Percentiles rank a stretch among this genome's conserved stretches.
These are phyloP conservation scores for Cymbomonas tetramitiformis DNA, from an alignment of 139 green algal genomes.

Conservation along the genomic window DNA sequence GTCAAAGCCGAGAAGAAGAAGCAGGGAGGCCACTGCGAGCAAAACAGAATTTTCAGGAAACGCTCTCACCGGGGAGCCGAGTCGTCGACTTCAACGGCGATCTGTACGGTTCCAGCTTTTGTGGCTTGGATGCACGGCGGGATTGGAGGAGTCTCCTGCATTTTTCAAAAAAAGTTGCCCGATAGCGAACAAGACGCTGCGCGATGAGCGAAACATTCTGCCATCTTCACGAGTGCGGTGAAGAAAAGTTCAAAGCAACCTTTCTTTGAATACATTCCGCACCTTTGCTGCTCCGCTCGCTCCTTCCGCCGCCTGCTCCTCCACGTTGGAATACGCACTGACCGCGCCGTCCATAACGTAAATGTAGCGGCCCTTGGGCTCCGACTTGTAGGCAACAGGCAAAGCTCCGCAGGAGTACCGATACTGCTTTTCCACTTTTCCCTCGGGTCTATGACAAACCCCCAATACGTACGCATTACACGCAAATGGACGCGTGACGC, in stretches of 20 bases:
- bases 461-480: too few relatives aligned
- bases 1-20: too few relatives aligned
- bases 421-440: constrained; percentile 2
- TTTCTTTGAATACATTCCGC: too few relatives aligned
- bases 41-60: too few relatives aligned
- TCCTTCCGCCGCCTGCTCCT: not conserved
- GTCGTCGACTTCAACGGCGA: not conserved
- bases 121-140: not conserved
- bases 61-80: too few relatives aligned
- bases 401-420: not conserved
- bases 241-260: too few relatives aligned
- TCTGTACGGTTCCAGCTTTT: not conserved
- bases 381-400: constrained; percentile 7
- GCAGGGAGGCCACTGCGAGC: too few relatives aligned
- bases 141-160: not conserved
- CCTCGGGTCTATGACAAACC: too few relatives aligned
- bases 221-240: too few relatives aligned
- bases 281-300: not conserved
- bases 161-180: not conserved
- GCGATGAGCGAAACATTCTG: too few relatives aligned
- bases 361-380: not conserved
- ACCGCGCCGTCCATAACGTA: constrained; percentile 11
- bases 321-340: constrained; percentile 2
- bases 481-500: too few relatives aligned
- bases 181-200: not conserved